Percentiles rank a stretch among this genome's conserved stretches.
Conservation (phyloP, 495 filamentous ascomycete species). For the Astrothelium macrocarpum region DNA sequence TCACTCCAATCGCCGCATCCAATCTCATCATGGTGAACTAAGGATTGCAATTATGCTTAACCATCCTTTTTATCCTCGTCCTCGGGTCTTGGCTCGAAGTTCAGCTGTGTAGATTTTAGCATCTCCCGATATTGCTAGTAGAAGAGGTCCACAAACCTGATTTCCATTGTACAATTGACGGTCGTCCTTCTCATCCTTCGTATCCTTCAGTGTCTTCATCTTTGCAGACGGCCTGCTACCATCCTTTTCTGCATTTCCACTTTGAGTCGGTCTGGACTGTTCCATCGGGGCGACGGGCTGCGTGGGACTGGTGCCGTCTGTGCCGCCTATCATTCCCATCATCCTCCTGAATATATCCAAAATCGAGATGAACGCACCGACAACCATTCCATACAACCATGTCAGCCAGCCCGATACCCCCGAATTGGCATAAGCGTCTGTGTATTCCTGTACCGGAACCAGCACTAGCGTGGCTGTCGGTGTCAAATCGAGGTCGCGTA, state of each 20-base stretch:
- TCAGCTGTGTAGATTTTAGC: background rate
- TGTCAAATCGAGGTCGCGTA: constrained; percentile 57
- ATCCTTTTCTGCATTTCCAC: background rate
- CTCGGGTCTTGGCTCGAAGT: background rate
- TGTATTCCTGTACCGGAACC: constrained; percentile 54
- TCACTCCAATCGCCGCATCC: too few relatives aligned
- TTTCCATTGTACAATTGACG: background rate
- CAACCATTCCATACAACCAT: constrained; percentile 3
- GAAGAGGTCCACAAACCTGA: background rate
- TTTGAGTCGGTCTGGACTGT: background rate
- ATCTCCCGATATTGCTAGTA: background rate
- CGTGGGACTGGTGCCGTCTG: background rate
- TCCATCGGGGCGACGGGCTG: background rate
- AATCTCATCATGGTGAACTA: too few relatives aligned
- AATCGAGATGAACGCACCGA: background rate
- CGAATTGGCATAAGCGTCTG: constrained; percentile 45
- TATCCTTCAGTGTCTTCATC: background rate
- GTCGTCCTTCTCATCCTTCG: background rate
- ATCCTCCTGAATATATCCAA: background rate
- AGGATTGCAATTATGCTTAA: background rate
- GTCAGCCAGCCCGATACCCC: background rate
- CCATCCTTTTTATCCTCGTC: constrained; percentile 1
- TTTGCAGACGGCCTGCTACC: background rate
- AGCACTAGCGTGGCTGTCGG: constrained; percentile 79
- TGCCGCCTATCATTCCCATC: background rate